Base-by-base conservation (phyloP, 2,329 filamentous ascomycete species). In the Ciborinia camelliae region DNA sequence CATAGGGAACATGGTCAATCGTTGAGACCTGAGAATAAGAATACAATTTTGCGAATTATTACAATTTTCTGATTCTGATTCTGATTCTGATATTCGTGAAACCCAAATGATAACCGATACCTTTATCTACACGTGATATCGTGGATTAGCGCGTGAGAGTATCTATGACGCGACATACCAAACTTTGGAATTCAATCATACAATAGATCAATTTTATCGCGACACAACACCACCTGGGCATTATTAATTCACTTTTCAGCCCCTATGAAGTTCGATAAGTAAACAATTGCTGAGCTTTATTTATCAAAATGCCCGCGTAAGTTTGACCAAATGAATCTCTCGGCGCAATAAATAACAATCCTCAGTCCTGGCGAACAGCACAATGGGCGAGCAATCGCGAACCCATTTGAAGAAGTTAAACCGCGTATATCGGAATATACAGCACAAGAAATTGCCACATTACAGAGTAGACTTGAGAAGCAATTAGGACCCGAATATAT, bases 401-500 rank as follows among this genome's bases (percentile, higher is more conserved):
- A 97, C 74, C 93, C 93, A 9, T 99, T 95, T 77, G 88, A 91
- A 76, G 90, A 94, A 71, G 76, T 79, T 2, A 83, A 83, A 74
- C 85, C 83, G 58, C 86, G 85, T 50, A 84, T 97, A 37, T 88
- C 85, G 61, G 86, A 90, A 74, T 99, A 91, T 80, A 96, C 92
- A 0, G 92, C 93, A n/a, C 82, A 86, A 71, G 89, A 99, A 75
- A 94, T 97, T 65, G 92, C 92, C 28, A 94, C 91, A 0, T 82
- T 99, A 18, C 90, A 97, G 74, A 86, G 86, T 69, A 88, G 91
- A 39, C 85, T 99, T 37, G 91, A 98, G 75, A 96, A 93, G 75
- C 93, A 97, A 75, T 86, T 99, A 14, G 95, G 95, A 0, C 95
- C 95, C 0, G 96, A 99, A 78, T 99, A 96, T 76, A 91, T 99